Conservation (phyloP, 2,329 filamentous ascomycete species). For the Colletotrichum liaoningense region DNA sequence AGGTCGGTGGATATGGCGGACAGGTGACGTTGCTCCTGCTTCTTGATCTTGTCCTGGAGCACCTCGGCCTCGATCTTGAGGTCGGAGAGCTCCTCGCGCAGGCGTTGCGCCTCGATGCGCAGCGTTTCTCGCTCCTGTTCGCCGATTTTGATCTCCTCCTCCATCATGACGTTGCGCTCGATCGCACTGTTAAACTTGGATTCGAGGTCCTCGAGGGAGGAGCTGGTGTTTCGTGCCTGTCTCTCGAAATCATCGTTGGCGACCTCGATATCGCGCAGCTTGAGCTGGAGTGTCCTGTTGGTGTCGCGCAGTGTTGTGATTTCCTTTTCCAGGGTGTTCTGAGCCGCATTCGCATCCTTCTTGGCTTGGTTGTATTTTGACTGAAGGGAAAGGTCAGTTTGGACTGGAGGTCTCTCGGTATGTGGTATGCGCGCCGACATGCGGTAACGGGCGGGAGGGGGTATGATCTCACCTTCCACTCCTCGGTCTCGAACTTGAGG, state of each 20-base stretch:
- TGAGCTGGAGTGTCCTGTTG: conserved; percentile 84
- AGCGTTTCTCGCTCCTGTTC: conserved; percentile 92
- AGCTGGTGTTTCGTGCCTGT: conserved; percentile 94
- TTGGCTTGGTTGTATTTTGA: conserved; percentile 97
- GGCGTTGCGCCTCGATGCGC: conserved; percentile 88
- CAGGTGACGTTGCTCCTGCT: conserved; percentile 69
- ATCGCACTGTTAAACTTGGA: conserved; percentile 97
- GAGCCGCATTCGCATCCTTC: conserved; percentile 83
- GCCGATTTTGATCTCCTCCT: conserved; percentile 91
- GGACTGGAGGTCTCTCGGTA: background rate
- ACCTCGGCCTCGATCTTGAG: conserved; percentile 96
- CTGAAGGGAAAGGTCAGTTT: conserved; percentile 56
- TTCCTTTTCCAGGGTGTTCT: conserved; percentile 92
- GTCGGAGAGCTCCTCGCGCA: conserved; percentile 92
- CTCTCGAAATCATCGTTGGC: conserved; percentile 98
- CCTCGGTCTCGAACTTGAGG: conserved; percentile 89
- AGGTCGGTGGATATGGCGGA: conserved; percentile 71
- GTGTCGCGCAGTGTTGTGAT: conserved; percentile 90
- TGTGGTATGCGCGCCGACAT: background rate
- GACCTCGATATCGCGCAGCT: conserved; percentile 93
- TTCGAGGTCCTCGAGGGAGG: conserved; percentile 95
- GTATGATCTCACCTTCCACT: conserved; percentile 83
- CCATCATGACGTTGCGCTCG: conserved; percentile 90
- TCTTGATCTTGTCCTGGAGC: conserved; percentile 90
- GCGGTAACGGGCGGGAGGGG: background rate